A percentile compares a stretch with the other conserved stretches of the same genome.
These are phyloP conservation scores for Volvariella volvacea DNA, from an alignment of 1,284 basidiomycete species.

Conservation along the genomic window DNA sequence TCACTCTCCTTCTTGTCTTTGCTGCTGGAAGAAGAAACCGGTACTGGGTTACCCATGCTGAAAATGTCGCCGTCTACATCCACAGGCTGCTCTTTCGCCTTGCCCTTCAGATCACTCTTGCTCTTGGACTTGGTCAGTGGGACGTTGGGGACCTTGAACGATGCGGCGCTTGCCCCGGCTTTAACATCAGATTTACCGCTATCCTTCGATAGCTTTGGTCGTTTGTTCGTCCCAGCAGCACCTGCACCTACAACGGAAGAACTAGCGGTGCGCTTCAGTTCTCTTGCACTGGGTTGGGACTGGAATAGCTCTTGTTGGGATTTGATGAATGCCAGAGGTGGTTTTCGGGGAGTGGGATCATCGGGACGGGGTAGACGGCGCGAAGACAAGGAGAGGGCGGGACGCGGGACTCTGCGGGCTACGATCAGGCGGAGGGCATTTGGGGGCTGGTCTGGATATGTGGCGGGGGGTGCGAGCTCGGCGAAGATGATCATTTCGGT, in stretches of 20 bases:
- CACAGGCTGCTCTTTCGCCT: constrained; percentile 21
- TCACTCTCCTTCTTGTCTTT: constrained; percentile 12
- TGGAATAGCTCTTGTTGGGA: too few species aligned
- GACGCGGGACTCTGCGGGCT: constrained; percentile 46
- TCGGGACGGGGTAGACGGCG: constrained; percentile 59
- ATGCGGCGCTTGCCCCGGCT: constrained; percentile 16
- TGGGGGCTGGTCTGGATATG: constrained; percentile 13
- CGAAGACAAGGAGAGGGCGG: constrained; percentile 27
- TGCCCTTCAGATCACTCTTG: constrained; percentile 12
- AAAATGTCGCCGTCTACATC: constrained; percentile 12
- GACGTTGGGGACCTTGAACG: constrained; percentile 52
- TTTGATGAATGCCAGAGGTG: constrained; percentile 34
- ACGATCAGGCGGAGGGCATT: constrained; percentile 43
- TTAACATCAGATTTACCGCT: constrained; percentile 22
- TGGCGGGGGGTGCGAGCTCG: constrained; percentile 24
- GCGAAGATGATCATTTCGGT: constrained; percentile 67
- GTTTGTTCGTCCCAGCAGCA: constrained; percentile 20
- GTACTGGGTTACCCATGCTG: too few species aligned
- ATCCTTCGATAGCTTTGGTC: constrained; percentile 21
- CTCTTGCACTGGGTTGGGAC: constrained; percentile 18
- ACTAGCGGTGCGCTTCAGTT: constrained; percentile 28
- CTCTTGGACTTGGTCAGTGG: constrained; percentile 31
- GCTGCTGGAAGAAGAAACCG: constrained; percentile 18
- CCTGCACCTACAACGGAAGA: constrained; percentile 4
- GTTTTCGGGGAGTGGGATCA: constrained; percentile 67